Conservation (phyloP, 1,139 yeast species). For the Yamadazyma sp. region DNA sequence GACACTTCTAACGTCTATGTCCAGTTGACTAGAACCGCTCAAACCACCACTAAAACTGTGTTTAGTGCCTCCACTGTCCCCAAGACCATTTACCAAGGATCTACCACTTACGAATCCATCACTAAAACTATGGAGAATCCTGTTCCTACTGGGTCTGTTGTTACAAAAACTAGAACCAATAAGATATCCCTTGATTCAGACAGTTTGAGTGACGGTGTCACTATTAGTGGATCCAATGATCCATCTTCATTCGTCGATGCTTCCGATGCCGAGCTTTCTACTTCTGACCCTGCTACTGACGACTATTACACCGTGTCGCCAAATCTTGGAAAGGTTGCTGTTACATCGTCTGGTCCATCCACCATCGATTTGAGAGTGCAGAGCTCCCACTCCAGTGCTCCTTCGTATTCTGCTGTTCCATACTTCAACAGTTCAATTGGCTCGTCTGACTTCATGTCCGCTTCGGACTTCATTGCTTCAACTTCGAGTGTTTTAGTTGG, state of each 20-base stretch:
- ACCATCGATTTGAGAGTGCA: constrained; percentile 20
- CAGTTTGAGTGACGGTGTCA: constrained; percentile 7
- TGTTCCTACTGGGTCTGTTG: constrained; percentile 20
- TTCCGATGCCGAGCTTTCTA: constrained; percentile 1
- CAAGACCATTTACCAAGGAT: constrained; percentile 16
- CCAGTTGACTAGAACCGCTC: constrained; percentile 18
- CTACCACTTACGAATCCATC: constrained; percentile 20
- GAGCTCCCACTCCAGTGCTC: constrained; percentile 7
- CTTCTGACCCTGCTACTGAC: not conserved
- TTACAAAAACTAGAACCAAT: constrained; percentile 11
- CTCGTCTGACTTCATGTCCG: not conserved
- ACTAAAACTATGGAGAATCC: constrained; percentile 23
- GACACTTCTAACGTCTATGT: constrained; percentile 14
- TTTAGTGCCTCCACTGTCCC: constrained; percentile 25
- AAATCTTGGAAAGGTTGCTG: not conserved
- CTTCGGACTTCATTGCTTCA: not conserved
- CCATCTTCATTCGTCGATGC: not conserved
- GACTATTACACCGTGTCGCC: constrained; percentile 4
- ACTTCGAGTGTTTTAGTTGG: not conserved
- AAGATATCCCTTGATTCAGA: constrained; percentile 12
- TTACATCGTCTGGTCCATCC: not conserved
- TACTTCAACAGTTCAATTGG: constrained; percentile 10
- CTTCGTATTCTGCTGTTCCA: constrained; percentile 4
- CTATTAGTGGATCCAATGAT: constrained; percentile 4
- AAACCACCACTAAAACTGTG: constrained; percentile 28